phyloP scores from a whole-genome alignment of 2,329 filamentous ascomycete genomes.

The Scedosporium aurantiacum region DNA sequence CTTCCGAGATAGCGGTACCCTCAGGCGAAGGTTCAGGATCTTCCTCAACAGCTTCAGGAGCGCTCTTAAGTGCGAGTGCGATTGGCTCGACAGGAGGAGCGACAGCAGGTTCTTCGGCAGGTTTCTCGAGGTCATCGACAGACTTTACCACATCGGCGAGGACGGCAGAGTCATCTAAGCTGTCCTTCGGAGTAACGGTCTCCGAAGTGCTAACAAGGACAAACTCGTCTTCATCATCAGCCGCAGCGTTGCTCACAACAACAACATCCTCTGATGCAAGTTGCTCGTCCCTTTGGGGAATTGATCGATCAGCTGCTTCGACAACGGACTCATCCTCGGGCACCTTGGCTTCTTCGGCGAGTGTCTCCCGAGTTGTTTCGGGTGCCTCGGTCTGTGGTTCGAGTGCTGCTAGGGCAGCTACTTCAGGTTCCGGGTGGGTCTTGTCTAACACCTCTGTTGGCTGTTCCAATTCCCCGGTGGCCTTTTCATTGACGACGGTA shows the following conservation, averaged over 20 bases:
- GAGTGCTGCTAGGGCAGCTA: too few relatives aligned
- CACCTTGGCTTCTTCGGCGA: not conserved
- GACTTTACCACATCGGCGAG: not conserved
- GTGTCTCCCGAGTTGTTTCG: not conserved
- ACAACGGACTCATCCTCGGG: not conserved
- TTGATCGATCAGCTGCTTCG: conserved; percentile 3
- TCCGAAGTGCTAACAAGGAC: conserved; percentile 1
- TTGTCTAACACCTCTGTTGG: not conserved
- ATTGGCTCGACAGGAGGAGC: not conserved
- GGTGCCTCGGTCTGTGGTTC: not conserved
- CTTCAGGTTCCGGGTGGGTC: not conserved
- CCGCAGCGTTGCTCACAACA: conserved; percentile 7
- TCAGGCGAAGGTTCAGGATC: too few relatives aligned
- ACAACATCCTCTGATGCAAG: not conserved
- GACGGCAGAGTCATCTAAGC: not conserved
- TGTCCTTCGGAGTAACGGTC: not conserved
- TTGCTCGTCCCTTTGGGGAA: not conserved
- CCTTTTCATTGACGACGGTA: not conserved
- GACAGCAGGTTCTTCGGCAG: not conserved
- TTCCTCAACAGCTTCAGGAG: not conserved
- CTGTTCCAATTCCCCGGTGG: not conserved
- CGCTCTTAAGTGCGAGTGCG: too few relatives aligned
- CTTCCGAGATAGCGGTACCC: too few relatives aligned
- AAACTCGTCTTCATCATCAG: conserved; percentile 6
- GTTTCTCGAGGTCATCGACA: not conserved